phyloP scores from a whole-genome alignment of 805 yeast species.

The Priceomyces carsonii region DNA sequence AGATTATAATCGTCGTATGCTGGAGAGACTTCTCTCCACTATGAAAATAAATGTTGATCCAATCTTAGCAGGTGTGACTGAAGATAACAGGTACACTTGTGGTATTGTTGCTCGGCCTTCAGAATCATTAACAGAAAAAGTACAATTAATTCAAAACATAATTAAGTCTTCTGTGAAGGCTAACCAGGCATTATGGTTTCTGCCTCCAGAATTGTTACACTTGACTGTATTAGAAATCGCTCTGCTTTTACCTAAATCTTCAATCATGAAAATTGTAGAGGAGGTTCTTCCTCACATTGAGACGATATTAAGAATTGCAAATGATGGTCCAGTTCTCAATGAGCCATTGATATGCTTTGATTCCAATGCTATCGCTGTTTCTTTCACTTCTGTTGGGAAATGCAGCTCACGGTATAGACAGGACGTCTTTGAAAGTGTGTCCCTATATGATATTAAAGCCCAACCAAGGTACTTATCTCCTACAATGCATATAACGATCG shows the following conservation, averaged over 20 bases:
- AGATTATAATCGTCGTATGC: background rate
- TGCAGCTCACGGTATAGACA: background rate
- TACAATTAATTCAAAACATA: background rate
- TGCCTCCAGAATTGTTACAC: conserved; percentile 1
- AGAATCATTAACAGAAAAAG: background rate
- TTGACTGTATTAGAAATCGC: conserved; percentile 2
- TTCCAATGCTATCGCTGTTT: conserved; percentile 5
- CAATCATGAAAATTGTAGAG: background rate
- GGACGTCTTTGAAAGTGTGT: conserved; percentile 1
- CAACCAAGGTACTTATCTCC: conserved; percentile 3
- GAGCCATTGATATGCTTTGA: conserved; percentile 3
- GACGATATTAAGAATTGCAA: background rate
- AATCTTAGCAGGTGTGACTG: background rate
- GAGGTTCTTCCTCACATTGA: background rate
- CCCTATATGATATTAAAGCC: background rate
- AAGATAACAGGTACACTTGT: conserved; percentile 1
- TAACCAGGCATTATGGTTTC: background rate
- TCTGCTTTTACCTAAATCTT: background rate
- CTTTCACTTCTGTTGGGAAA: conserved; percentile 1
- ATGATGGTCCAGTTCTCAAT: conserved; percentile 1
- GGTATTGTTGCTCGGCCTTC: conserved; percentile 1
- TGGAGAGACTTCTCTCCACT: background rate
- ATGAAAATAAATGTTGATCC: conserved; percentile 1
- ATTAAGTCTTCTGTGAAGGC: background rate
- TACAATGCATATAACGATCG: conserved; percentile 4